Evolutionary conservation across 805 yeast species (phyloP).

Genomic region (Kluyveromyces siamensis): DNA sequence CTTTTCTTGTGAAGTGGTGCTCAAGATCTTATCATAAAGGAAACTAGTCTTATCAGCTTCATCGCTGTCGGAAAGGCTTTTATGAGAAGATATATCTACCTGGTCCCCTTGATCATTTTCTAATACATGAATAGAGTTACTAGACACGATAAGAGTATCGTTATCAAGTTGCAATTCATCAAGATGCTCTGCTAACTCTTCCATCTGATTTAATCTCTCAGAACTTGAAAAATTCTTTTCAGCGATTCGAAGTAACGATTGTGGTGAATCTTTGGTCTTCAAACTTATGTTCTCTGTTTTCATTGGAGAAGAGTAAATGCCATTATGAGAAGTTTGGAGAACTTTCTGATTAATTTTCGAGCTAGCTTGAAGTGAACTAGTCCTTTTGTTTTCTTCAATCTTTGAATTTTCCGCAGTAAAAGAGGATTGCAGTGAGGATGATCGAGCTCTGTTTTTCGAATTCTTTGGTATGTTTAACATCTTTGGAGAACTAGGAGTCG

Average conservation of each 20-base stretch:
- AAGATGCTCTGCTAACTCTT: neutral
- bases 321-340: conserved; percentile 18
- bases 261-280: neutral
- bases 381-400: conserved; percentile 8
- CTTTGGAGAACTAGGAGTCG: conserved; percentile 1
- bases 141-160: neutral
- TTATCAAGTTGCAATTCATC: neutral
- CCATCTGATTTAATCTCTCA: neutral
- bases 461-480: neutral
- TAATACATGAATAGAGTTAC: neutral
- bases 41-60: neutral
- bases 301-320: conserved; percentile 2
- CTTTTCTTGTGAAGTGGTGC: neutral
- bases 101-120: neutral
- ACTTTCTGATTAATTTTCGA: conserved; percentile 21
- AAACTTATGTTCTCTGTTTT: neutral
- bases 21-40: neutral
- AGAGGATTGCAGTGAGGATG: conserved; percentile 27
- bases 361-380: conserved; percentile 25
- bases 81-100: neutral
- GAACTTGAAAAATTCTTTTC: neutral
- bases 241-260: neutral
- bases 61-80: neutral
- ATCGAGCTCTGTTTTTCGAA: conserved; percentile 16
- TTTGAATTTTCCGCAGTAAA: conserved; percentile 1